Conservation (phyloP, 2,329 filamentous ascomycete species). For the Sclerotiophoma versabilis region DNA sequence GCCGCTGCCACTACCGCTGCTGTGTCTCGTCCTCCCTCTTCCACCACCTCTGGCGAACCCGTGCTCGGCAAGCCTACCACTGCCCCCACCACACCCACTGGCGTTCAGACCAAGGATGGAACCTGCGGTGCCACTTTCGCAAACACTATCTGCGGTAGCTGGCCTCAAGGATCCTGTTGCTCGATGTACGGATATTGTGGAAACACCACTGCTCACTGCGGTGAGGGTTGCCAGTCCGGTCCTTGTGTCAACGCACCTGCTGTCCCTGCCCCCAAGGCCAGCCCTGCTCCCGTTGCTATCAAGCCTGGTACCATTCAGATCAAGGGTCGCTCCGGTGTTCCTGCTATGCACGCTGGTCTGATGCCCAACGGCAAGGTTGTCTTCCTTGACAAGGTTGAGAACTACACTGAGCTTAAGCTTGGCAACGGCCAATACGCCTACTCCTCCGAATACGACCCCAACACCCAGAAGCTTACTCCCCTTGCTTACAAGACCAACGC, state of each 20-base stretch:
- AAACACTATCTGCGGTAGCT: slow-evolving; percentile 60
- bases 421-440: slow-evolving; percentile 64
- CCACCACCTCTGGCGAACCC: slow-evolving; percentile 46
- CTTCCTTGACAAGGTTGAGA: slow-evolving; percentile 70
- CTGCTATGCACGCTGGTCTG: slow-evolving; percentile 68
- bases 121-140: slow-evolving; percentile 60
- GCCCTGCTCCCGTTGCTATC: slow-evolving; percentile 55
- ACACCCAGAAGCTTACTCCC: slow-evolving; percentile 55
- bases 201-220: slow-evolving; percentile 60
- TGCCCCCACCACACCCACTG: slow-evolving; percentile 29
- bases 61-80: slow-evolving; percentile 45
- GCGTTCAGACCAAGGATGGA: slow-evolving; percentile 58
- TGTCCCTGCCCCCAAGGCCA: slow-evolving; percentile 51
- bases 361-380: slow-evolving; percentile 66
- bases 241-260: slow-evolving; percentile 56
- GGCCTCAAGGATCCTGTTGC: slow-evolving; percentile 62
- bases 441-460: slow-evolving; percentile 66
- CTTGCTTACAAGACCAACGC: slow-evolving; percentile 65
- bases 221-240: slow-evolving; percentile 62
- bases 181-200: slow-evolving; percentile 66
- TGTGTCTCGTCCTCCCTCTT: slow-evolving; percentile 38
- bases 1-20: slow-evolving; percentile 18
- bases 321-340: slow-evolving; percentile 65
- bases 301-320: slow-evolving; percentile 58
- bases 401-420: slow-evolving; percentile 65